These are phyloP conservation scores for Clarireedia hainanense DNA, from an alignment of 2,329 filamentous ascomycete genomes.

Conservation along the genomic window DNA sequence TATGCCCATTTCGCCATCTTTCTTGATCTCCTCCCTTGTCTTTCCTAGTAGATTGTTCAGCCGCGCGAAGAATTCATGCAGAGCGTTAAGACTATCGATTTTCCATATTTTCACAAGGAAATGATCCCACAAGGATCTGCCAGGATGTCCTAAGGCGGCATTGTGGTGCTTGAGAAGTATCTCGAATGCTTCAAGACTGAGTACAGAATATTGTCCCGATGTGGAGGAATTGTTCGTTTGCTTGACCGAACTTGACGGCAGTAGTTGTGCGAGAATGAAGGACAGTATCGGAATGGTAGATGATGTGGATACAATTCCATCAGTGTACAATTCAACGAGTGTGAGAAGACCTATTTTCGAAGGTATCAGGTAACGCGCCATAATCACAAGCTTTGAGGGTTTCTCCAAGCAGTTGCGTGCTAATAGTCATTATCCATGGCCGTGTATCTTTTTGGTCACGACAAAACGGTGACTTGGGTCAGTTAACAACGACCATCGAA, in stretches of 20 bases:
- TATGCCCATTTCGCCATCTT: conserved; percentile 45
- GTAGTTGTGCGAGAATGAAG: conserved; percentile 66
- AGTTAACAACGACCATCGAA: no score
- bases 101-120: conserved; percentile 78
- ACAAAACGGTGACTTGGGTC: neutral
- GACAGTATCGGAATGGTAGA: conserved; percentile 70
- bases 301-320: conserved; percentile 58
- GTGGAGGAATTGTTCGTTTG: conserved; percentile 8
- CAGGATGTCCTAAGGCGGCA: conserved; percentile 53
- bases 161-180: conserved; percentile 45
- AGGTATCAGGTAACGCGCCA: conserved; percentile 81
- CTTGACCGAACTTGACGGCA: conserved; percentile 38
- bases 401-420: neutral
- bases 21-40: conserved; percentile 51
- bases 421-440: neutral
- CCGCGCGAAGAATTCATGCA: conserved; percentile 68
- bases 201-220: conserved; percentile 37
- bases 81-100: conserved; percentile 70
- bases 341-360: conserved; percentile 77
- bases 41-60: conserved; percentile 52
- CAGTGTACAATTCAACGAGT: conserved; percentile 74
- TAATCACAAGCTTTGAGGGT: conserved; percentile 31
- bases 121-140: conserved; percentile 78
- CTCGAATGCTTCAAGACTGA: conserved; percentile 52
- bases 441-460: neutral